A percentile compares a stretch with the other conserved stretches of the same genome.
phyloP scores from a whole-genome alignment of 1,139 yeast genomes.

The Zygotorulaspora mrakii region DNA sequence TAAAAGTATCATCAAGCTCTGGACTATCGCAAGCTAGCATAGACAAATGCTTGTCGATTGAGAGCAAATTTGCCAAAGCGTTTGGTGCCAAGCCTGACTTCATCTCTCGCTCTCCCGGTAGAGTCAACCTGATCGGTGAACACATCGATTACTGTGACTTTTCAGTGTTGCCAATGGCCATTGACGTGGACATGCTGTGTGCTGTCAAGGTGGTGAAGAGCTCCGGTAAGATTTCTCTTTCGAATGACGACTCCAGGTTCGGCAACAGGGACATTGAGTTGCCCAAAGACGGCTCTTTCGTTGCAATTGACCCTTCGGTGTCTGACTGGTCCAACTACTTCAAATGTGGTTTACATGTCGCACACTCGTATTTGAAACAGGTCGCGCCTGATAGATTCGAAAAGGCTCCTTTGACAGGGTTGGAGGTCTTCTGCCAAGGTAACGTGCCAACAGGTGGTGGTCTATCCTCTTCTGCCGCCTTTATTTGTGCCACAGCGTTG shows the following conservation, averaged over 20 bases:
- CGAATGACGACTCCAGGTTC: constrained; percentile 46
- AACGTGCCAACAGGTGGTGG: constrained; percentile 75
- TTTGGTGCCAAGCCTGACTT: constrained; percentile 35
- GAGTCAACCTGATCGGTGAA: constrained; percentile 73
- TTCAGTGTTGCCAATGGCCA: constrained; percentile 74
- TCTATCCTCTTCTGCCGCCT: constrained; percentile 68
- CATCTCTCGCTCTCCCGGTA: constrained; percentile 63
- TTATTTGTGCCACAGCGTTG: constrained; percentile 63
- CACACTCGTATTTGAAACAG: constrained; percentile 48
- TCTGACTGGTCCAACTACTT: constrained; percentile 67
- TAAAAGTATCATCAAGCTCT: constrained; percentile 8
- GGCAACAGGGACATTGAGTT: constrained; percentile 42
- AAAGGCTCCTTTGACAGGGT: constrained; percentile 39
- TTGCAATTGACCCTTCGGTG: constrained; percentile 47
- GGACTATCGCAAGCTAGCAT: constrained; percentile 17
- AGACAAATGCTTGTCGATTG: constrained; percentile 17
- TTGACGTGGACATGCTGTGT: constrained; percentile 59
- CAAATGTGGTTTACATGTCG: constrained; percentile 63
- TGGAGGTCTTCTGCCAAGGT: constrained; percentile 57
- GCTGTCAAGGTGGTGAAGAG: constrained; percentile 43
- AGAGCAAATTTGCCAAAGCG: constrained; percentile 17
- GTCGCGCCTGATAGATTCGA: constrained; percentile 32
- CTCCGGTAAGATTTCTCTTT: constrained; percentile 40
- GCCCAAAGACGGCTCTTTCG: constrained; percentile 42
- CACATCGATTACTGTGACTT: constrained; percentile 69